These are phyloP conservation scores for Sphaerobolus stellatus DNA, from an alignment of 1,284 basidiomycete species.

Conservation along the genomic window DNA sequence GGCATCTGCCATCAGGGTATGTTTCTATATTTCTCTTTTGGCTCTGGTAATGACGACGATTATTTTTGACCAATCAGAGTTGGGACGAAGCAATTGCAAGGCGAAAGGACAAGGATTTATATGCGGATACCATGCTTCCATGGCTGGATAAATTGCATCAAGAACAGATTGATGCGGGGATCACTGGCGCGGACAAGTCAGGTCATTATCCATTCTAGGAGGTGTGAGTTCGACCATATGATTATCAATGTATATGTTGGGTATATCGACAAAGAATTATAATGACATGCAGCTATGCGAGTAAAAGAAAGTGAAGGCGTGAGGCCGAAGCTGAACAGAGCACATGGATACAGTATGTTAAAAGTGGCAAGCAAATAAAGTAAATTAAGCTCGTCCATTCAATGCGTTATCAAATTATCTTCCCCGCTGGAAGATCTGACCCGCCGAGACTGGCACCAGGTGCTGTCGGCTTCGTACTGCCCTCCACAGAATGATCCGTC, in stretches of 20 bases:
- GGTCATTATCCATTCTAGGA: conserved; percentile 21
- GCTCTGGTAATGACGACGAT: background rate
- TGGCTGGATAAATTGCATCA: conserved; percentile 49
- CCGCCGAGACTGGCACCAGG: background rate
- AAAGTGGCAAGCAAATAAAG: background rate
- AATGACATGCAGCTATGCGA: background rate
- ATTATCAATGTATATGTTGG: background rate
- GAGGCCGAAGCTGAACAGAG: background rate
- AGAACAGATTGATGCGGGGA: conserved; percentile 33
- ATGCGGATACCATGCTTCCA: conserved; percentile 44
- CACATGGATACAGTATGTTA: background rate
- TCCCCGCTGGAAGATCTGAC: background rate
- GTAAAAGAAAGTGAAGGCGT: background rate
- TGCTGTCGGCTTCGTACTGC: background rate
- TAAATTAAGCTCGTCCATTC: background rate
- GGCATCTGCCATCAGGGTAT: conserved; percentile 59
- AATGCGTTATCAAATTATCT: background rate
- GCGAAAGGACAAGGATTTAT: conserved; percentile 54
- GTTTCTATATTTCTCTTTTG: conserved; percentile 12
- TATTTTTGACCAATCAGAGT: conserved; percentile 35
- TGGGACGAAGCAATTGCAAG: conserved; percentile 14
- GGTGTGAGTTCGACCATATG: background rate
- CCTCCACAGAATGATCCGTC: background rate
- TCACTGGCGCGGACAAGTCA: conserved; percentile 18
- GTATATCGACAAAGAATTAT: background rate